phyloP scores from a whole-genome alignment of 352 stramenopile genomes.

The Globisporangium uncinulatum region DNA sequence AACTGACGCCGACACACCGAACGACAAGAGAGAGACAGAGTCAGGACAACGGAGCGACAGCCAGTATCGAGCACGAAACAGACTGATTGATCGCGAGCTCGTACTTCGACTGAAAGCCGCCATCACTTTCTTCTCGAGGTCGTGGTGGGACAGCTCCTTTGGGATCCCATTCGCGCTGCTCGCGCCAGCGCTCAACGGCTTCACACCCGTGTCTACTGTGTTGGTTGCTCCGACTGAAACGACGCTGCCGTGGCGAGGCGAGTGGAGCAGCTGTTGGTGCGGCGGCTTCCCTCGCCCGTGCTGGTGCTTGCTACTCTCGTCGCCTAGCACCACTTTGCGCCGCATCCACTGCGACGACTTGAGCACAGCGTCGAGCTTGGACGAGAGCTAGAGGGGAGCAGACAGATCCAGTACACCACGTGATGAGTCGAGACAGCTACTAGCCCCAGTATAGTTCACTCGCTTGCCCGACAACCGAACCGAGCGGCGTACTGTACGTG shows the following conservation, averaged over 20 bases:
- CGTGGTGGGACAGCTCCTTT: constrained; percentile 13
- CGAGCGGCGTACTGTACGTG: neutral
- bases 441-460: no score
- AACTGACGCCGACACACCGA: constrained; percentile 19
- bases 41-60: neutral
- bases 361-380: constrained; percentile 55
- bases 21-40: neutral
- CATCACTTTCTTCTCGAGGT: constrained; percentile 38
- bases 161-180: neutral
- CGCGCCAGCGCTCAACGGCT: neutral
- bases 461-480: neutral
- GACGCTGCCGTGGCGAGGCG: constrained; percentile 17
- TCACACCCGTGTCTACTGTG: neutral
- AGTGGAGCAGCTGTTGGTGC: neutral
- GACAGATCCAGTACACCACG: neutral
- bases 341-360: constrained; percentile 51
- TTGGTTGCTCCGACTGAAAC: neutral
- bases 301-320: constrained; percentile 22
- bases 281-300: constrained; percentile 15
- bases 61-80: no score
- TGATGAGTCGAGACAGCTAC: neutral
- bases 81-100: neutral
- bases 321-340: constrained; percentile 45
- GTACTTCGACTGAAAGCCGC: constrained; percentile 50
- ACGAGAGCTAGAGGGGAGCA: constrained; percentile 27